A percentile compares a stretch with the other conserved stretches of the same genome.
These are phyloP conservation scores for Ascochyta clinopodiicola DNA, from an alignment of 2,329 filamentous ascomycete genomes.

Conservation along the genomic window DNA sequence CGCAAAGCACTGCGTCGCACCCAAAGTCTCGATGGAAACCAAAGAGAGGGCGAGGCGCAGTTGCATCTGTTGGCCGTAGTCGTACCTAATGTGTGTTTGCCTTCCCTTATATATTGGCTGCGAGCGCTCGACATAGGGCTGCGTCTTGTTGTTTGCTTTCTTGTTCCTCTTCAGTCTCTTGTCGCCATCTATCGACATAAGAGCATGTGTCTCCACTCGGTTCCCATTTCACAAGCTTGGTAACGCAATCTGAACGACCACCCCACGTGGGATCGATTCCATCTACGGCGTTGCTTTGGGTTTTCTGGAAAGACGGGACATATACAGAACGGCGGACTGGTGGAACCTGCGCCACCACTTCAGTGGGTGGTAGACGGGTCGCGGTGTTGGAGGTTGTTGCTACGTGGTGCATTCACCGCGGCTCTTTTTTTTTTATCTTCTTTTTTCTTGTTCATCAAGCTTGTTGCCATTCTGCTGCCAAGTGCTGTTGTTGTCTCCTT, in stretches of 20 bases:
- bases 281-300: slow-evolving; percentile 42
- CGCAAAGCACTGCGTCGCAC: slow-evolving; percentile 25
- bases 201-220: slow-evolving; percentile 25
- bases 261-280: slow-evolving; percentile 37
- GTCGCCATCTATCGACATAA: slow-evolving; percentile 22
- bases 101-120: slow-evolving; percentile 35
- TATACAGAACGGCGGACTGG: slow-evolving; percentile 42
- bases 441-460: neutral
- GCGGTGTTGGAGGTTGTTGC: slow-evolving; percentile 32
- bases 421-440: neutral
- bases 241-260: slow-evolving; percentile 49
- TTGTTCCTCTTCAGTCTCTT: slow-evolving; percentile 19
- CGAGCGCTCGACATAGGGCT: slow-evolving; percentile 39
- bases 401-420: slow-evolving; percentile 22
- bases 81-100: slow-evolving; percentile 37
- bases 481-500: slow-evolving; percentile 24
- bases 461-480: slow-evolving; percentile 9
- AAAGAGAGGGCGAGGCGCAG: slow-evolving; percentile 22
- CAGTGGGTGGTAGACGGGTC: slow-evolving; percentile 16
- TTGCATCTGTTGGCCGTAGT: slow-evolving; percentile 20
- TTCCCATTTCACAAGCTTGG: slow-evolving; percentile 28
- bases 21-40: slow-evolving; percentile 32
- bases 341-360: slow-evolving; percentile 36
- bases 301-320: slow-evolving; percentile 25
- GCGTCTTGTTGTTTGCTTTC: slow-evolving; percentile 28